Percentiles rank a stretch among this genome's conserved stretches.
Evolutionary conservation across 768 basidiomycete species (phyloP).

Genomic region (Epithele typhae): DNA sequence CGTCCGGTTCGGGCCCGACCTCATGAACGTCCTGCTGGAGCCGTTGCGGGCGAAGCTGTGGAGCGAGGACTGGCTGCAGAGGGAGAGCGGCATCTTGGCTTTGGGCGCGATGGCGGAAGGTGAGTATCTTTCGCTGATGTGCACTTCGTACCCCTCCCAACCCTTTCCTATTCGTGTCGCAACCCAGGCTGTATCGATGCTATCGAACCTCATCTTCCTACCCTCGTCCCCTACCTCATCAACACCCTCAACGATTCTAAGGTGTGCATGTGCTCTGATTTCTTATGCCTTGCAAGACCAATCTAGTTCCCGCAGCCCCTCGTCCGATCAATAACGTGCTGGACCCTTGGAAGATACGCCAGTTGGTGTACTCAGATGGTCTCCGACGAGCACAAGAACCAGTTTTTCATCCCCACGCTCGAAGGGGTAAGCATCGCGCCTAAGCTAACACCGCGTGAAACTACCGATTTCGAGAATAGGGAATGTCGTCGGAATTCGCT

Average conservation of each 20-base stretch:
- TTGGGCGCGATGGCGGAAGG: slow-evolving; percentile 99
- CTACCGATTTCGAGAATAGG: no score
- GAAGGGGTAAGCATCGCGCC: slow-evolving; percentile 73
- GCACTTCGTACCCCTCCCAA: not conserved
- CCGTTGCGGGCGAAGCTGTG: slow-evolving; percentile 92
- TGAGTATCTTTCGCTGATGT: slow-evolving; percentile 28
- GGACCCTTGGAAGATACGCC: slow-evolving; percentile 98
- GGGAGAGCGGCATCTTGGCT: slow-evolving; percentile 94
- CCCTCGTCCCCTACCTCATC: slow-evolving; percentile 89
- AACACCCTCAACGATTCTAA: slow-evolving; percentile 88
- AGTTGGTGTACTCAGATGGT: slow-evolving; percentile 91
- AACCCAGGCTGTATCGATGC: slow-evolving; percentile 92
- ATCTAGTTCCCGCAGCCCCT: slow-evolving; percentile 66
- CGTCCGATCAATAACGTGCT: slow-evolving; percentile 97
- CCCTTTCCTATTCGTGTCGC: no score
- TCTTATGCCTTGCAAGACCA: not conserved
- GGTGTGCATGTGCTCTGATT: slow-evolving; percentile 37
- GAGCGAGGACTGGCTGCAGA: slow-evolving; percentile 87
- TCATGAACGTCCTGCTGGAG: slow-evolving; percentile 83
- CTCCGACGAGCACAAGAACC: slow-evolving; percentile 83
- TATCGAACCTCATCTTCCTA: slow-evolving; percentile 92
- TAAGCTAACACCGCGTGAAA: no score
- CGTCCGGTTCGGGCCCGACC: slow-evolving; percentile 85
- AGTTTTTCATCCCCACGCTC: slow-evolving; percentile 95
- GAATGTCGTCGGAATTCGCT: no score